phyloP scores from a whole-genome alignment of 1,284 basidiomycete species.

The Cryptococcus deneoformans region DNA sequence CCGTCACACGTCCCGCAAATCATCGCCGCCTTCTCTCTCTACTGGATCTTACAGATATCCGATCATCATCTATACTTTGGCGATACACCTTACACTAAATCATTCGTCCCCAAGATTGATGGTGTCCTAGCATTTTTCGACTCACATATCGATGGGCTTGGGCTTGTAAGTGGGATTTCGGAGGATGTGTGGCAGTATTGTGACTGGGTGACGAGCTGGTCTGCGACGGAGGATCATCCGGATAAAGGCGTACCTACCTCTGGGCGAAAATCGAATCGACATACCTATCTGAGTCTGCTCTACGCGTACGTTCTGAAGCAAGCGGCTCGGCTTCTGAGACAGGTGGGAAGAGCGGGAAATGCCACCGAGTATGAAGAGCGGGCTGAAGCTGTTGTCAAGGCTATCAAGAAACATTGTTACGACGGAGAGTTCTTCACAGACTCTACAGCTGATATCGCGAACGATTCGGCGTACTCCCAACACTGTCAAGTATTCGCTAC shows the following conservation, averaged over 20 bases:
- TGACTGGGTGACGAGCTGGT: constrained; percentile 28
- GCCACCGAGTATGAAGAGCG: constrained; percentile 19
- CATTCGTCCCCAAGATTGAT: constrained; percentile 23
- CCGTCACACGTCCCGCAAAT: constrained; percentile 27
- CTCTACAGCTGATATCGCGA: constrained; percentile 16
- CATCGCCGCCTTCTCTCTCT: constrained; percentile 32
- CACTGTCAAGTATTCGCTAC: constrained; percentile 32
- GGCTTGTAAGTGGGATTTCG: constrained; percentile 22
- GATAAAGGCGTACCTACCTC: constrained; percentile 30
- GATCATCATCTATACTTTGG: constrained; percentile 27
- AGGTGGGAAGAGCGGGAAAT: constrained; percentile 18
- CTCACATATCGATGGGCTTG: constrained; percentile 21
- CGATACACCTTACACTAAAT: constrained; percentile 14
- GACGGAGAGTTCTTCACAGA: constrained; percentile 28
- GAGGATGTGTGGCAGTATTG: constrained; percentile 30
- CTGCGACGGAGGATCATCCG: constrained; percentile 17
- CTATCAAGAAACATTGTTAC: constrained; percentile 26
- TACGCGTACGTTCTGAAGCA: constrained; percentile 22
- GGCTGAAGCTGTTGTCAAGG: constrained; percentile 8
- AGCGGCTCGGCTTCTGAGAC: constrained; percentile 12
- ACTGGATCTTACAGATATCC: constrained; percentile 21
- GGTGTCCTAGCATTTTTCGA: constrained; percentile 28
- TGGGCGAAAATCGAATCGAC: constrained; percentile 22
- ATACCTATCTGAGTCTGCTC: constrained; percentile 32
- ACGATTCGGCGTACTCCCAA: constrained; percentile 15